Evolutionary conservation across 2,329 filamentous ascomycete genomes (phyloP), one percentile per base, ranked within the genome.

Genomic region (Hypoxylon sp.): DNA sequence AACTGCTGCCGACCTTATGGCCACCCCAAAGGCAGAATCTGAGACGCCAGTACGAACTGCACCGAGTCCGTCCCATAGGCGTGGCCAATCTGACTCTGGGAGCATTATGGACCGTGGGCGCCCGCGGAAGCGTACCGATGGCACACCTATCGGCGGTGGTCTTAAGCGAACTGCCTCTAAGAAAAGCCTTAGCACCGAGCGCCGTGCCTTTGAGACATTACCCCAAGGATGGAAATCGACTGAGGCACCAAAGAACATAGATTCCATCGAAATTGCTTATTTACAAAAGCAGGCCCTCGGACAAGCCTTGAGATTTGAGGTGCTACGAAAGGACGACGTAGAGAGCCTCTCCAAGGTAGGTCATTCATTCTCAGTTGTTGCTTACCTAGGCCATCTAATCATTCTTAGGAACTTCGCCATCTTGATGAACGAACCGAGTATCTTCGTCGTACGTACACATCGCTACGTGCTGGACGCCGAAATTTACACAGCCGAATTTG

Each of bases 401-500:
- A 39, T 37, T 26, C 22, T 24, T 68, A 90, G 86, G 91, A 94
- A 79, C 87, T 93, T 56, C 87, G 89, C 51, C 87, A 85, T 60
- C 82, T 94, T n/a, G 91, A 94, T 71, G 89, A 92, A 73, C 87
- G 91, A 58, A 91, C 89, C 57, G 90, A 93, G 68, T 93, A 93
- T 72, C 86, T 94, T 50, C 88, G 91, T 48, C 89, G 87, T 64
- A 94, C 91, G 0, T 91, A 93, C 77, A 89, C 86, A 54, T 91
- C 90, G 4, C 84, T 94, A 15, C 86, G 91, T 13, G 84, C 88
- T n/a, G 91, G 90, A 0, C 88, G 91, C 26, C 89, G 91, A 68
- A 92, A 91, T 73, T 84, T 94, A 3, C 91, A 94, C 72, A 85
- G 85, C 6, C 86, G 91, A 46, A 92, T 94, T 78, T 91, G 92